A percentile compares a stretch with the other conserved stretches of the same genome.
Evolutionary conservation across 192 early-diverging fungal species (phyloP).

Genomic region (Nowakowskiella sp.): DNA sequence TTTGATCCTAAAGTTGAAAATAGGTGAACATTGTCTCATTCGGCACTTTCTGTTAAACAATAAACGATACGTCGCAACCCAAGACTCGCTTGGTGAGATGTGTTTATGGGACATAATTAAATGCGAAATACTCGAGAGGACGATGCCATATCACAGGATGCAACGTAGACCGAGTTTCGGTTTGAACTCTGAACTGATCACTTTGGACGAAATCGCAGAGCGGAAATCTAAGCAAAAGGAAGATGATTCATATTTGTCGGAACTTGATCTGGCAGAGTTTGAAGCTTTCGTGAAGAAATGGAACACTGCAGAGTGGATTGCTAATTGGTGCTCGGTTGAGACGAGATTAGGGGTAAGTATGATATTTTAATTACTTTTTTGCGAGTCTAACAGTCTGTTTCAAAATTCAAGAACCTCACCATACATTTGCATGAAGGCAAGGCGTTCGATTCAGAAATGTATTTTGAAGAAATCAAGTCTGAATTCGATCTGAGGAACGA

Average conservation of each 20-base stretch:
- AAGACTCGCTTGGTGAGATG: constrained; percentile 70
- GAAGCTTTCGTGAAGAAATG: constrained; percentile 47
- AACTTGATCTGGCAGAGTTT: constrained; percentile 12
- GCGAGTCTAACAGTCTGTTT: neutral
- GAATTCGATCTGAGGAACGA: constrained; percentile 41
- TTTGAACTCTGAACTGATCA: no score
- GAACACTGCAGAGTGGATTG: constrained; percentile 67
- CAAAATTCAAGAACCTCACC: constrained; percentile 44
- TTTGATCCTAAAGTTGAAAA: no score
- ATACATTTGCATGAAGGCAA: constrained; percentile 76
- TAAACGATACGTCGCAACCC: constrained; percentile 75
- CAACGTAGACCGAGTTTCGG: no score
- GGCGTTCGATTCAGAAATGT: constrained; percentile 85
- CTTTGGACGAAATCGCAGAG: no score
- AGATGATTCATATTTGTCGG: neutral
- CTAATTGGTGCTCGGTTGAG: constrained; percentile 89
- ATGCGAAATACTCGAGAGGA: constrained; percentile 21
- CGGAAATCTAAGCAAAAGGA: no score
- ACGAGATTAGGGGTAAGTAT: constrained; percentile 72
- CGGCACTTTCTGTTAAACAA: constrained; percentile 70
- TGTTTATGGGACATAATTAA: constrained; percentile 87
- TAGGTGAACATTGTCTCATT: constrained; percentile 57
- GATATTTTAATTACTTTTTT: neutral
- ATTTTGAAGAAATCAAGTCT: constrained; percentile 68
- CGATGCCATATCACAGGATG: no score